Evolutionary conservation across 257 asterid genomes (phyloP).

Genomic region (Penstemon newberryi): DNA sequence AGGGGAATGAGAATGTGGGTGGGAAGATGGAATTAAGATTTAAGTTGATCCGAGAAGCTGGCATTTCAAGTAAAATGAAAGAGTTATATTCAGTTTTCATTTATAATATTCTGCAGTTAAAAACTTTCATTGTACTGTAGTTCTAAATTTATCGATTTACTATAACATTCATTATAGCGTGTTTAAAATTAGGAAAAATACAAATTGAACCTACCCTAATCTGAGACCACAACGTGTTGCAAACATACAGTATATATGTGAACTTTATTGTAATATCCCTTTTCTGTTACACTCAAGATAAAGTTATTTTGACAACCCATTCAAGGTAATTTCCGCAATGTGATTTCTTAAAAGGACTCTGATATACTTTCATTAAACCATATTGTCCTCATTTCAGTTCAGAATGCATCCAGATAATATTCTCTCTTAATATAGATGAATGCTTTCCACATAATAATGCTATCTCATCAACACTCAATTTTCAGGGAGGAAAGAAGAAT

Average conservation of each 20-base stretch:
- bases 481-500: constrained; percentile 87
- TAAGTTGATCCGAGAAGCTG: not conserved
- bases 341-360: constrained; percentile 14
- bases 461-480: constrained; percentile 23
- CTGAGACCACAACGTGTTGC: not conserved
- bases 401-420: not conserved
- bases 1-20: not conserved
- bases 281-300: not conserved
- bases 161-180: not conserved
- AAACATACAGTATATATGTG: not conserved
- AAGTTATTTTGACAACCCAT: not conserved
- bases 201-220: not conserved
- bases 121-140: not conserved
- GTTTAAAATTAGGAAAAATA: not conserved
- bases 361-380: constrained; percentile 15
- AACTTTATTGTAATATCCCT: not conserved
- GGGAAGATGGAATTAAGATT: not conserved
- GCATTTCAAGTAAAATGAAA: constrained; percentile 12
- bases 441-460: constrained; percentile 23
- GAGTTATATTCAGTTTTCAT: constrained; percentile 15
- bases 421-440: not conserved
- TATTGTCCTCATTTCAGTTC: constrained; percentile 17
- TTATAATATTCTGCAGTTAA: not conserved
- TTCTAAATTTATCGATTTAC: not conserved
- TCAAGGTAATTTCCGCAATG: constrained; percentile 10